Evolutionary conservation across 2,329 filamentous ascomycete genomes (phyloP).

Genomic region (Herpotrichia juniperi): DNA sequence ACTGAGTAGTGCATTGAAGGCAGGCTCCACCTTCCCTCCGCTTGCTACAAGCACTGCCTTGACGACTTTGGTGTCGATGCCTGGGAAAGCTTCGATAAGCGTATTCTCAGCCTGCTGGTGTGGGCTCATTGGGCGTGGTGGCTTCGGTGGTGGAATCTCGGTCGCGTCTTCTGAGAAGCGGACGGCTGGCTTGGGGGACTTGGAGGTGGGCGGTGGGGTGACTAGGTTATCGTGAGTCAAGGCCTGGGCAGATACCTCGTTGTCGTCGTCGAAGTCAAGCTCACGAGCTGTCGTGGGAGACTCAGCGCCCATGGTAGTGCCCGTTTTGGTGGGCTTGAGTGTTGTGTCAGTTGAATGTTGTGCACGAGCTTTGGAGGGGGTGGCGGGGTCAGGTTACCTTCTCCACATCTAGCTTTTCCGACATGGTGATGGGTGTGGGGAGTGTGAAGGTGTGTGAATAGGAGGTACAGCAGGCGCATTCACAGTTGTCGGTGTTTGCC

Average conservation of each 20-base stretch:
- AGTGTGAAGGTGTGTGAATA: not conserved
- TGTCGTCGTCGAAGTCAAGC: slow-evolving; percentile 64
- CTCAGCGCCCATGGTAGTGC: slow-evolving; percentile 48
- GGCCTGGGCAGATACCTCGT: slow-evolving; percentile 47
- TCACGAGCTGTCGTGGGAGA: slow-evolving; percentile 63
- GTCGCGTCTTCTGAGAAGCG: slow-evolving; percentile 54
- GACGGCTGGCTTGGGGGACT: slow-evolving; percentile 51
- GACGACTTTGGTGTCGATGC: slow-evolving; percentile 78
- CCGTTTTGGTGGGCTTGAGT: slow-evolving; percentile 43
- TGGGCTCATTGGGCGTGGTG: slow-evolving; percentile 80
- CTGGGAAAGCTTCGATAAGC: slow-evolving; percentile 91
- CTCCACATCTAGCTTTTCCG: slow-evolving; percentile 20
- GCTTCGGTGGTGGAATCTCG: slow-evolving; percentile 72
- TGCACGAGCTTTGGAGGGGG: slow-evolving; percentile 12
- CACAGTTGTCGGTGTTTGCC: not conserved
- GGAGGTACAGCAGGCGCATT: not conserved
- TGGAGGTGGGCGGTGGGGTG: slow-evolving; percentile 45
- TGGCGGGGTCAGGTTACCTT: slow-evolving; percentile 27
- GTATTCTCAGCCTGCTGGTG: slow-evolving; percentile 86
- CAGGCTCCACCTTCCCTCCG: slow-evolving; percentile 84
- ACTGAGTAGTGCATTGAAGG: slow-evolving; percentile 94
- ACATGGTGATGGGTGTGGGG: not conserved
- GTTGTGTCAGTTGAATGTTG: slow-evolving; percentile 21
- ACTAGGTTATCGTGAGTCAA: slow-evolving; percentile 43
- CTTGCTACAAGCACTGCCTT: slow-evolving; percentile 89